phyloP scores from a whole-genome alignment of 2,329 filamentous ascomycete genomes.

The Stenocarpella maydis region DNA sequence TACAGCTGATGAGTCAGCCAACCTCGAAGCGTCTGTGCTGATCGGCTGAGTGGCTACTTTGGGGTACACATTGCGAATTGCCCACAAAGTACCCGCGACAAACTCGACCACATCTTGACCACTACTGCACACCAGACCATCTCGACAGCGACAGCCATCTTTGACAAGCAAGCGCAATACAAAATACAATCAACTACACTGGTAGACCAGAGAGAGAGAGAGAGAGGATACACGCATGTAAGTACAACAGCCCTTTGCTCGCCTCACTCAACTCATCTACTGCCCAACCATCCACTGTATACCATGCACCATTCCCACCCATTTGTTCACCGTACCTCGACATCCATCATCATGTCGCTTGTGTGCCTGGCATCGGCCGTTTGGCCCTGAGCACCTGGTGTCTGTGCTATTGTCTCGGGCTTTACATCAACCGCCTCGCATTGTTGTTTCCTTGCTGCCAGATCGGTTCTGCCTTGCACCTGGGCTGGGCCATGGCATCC shows the following conservation, averaged over 20 bases:
- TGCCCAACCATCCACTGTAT: neutral
- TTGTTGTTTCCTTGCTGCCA: neutral
- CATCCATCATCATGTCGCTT: neutral
- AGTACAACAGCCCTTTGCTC: slow-evolving; percentile 1
- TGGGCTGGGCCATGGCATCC: neutral
- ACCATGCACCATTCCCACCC: neutral
- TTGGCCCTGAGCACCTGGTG: neutral
- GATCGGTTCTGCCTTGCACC: neutral
- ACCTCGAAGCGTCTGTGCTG: neutral
- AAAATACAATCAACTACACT: neutral
- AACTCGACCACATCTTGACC: neutral
- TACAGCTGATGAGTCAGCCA: neutral
- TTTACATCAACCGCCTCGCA: neutral
- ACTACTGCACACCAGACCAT: neutral
- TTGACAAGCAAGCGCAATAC: too few relatives aligned
- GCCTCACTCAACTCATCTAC: neutral
- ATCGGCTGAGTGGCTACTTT: too few relatives aligned
- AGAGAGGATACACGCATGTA: slow-evolving; percentile 19
- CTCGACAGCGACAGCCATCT: neutral
- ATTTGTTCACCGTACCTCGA: neutral
- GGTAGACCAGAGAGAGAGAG: neutral
- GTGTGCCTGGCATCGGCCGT: neutral
- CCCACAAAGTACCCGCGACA: slow-evolving; percentile 22
- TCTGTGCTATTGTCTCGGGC: neutral
- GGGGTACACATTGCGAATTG: neutral